Evolutionary conservation across 2,329 filamentous ascomycete genomes (phyloP).

Genomic region (Nigrospora oryzae): DNA sequence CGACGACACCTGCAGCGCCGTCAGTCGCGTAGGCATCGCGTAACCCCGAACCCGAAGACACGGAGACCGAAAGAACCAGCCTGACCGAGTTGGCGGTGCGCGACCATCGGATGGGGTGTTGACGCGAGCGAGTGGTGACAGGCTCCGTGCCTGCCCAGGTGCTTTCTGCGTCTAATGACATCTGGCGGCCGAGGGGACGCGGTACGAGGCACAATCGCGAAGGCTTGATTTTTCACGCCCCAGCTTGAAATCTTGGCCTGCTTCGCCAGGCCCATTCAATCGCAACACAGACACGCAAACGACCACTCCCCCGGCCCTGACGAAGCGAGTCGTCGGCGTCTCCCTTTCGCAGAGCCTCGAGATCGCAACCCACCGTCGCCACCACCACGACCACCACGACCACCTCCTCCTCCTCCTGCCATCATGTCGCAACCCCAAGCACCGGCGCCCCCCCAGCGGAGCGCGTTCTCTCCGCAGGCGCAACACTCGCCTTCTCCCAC

Average conservation of each 20-base stretch:
- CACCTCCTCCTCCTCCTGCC: neutral
- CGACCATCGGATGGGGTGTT: slow-evolving; percentile 37
- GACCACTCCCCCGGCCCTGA: too few species aligned
- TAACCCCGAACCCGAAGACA: neutral
- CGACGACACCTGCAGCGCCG: neutral
- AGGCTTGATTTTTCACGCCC: too few species aligned
- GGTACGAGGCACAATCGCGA: too few species aligned
- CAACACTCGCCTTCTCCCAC: slow-evolving; percentile 6
- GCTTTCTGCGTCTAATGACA: slow-evolving; percentile 2
- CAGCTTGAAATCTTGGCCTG: too few species aligned
- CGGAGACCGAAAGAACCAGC: neutral
- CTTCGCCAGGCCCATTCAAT: too few species aligned
- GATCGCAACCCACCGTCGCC: too few species aligned
- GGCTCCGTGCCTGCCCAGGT: slow-evolving; percentile 38
- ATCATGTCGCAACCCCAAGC: slow-evolving; percentile 53
- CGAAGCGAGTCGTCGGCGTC: too few species aligned
- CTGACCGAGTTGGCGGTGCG: slow-evolving; percentile 1
- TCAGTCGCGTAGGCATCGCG: slow-evolving; percentile 5
- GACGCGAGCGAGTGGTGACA: slow-evolving; percentile 30
- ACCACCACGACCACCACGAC: too few species aligned
- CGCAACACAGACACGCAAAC: too few species aligned
- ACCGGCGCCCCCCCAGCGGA: slow-evolving; percentile 23
- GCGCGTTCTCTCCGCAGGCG: slow-evolving; percentile 10
- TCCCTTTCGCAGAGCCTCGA: too few species aligned
- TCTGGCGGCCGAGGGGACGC: neutral